phyloP scores from a whole-genome alignment of 768 basidiomycete species.

The Tylopilus balloui region DNA sequence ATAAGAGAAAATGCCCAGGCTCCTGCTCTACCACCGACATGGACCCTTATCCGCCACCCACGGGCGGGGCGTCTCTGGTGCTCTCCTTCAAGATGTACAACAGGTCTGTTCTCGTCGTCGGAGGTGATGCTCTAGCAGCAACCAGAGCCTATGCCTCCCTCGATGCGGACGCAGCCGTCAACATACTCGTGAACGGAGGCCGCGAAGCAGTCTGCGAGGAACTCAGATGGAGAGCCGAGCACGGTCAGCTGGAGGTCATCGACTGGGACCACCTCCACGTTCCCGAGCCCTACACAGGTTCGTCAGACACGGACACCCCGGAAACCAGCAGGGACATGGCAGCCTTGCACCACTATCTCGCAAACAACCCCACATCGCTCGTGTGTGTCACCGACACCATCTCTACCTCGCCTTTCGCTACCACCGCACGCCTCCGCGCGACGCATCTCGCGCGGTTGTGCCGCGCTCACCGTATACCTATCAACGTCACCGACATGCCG shows the following conservation, averaged over 20 bases:
- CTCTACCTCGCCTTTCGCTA: slow-evolving; percentile 36
- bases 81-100: slow-evolving; percentile 65
- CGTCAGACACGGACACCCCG: not conserved
- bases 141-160: slow-evolving; percentile 78
- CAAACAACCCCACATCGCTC: slow-evolving; percentile 37
- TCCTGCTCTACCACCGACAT: slow-evolving; percentile 5
- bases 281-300: slow-evolving; percentile 26
- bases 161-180: slow-evolving; percentile 71
- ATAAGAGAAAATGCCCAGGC: slow-evolving; percentile 6
- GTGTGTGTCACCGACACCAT: slow-evolving; percentile 83
- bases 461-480: slow-evolving; percentile 54
- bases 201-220: slow-evolving; percentile 59
- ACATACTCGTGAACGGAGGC: slow-evolving; percentile 56
- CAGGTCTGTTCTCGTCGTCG: slow-evolving; percentile 64
- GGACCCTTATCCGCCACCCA: slow-evolving; percentile 38
- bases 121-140: slow-evolving; percentile 76
- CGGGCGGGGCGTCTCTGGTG: slow-evolving; percentile 68
- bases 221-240: slow-evolving; percentile 55
- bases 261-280: slow-evolving; percentile 47
- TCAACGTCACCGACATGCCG: slow-evolving; percentile 87
- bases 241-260: slow-evolving; percentile 53
- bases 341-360: slow-evolving; percentile 47
- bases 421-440: slow-evolving; percentile 43
- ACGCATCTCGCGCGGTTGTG: slow-evolving; percentile 54
- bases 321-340: slow-evolving; percentile 36